Base-by-base conservation (phyloP, 805 yeast genomes). In the Schwanniomyces sp. region DNA sequence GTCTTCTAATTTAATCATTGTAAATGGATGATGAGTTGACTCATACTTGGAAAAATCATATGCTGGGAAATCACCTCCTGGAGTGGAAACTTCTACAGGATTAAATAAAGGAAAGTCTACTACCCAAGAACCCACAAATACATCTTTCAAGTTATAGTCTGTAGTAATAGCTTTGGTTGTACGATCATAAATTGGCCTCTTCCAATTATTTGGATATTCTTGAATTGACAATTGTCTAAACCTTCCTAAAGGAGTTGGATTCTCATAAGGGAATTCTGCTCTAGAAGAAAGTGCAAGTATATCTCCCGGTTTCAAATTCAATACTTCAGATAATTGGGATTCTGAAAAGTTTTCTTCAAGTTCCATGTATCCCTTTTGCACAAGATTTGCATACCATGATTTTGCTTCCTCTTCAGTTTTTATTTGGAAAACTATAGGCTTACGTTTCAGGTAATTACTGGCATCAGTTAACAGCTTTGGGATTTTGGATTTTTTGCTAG, bases 1-100 rank as follows among this genome's bases (percentile, higher is more conserved):
- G 60, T 90, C 96, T 11, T 79, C 82, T 0, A 81, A 60, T 32
- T 84, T 77, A 1, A 85, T 87, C 98, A 94, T 94, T 0, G 99
- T 94, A 69, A 94, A 94, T 4, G 99, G 99, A 63, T 94, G 99
- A 62, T 94, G 99, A 0, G 97, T 91, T 0, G 98, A 80, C 34
- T 78, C 82, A 42, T 74, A 75, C 8, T 62, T 56, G 1, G 56
- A 45, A 34, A 52, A 62, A 57, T 81, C 78, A 61, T 90, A 92
- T 1, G 42, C 52, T 2, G 97, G 97, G 56, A 80, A 89, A 6
- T 48, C 56, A 1, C 43, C 52, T 2, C 46, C 27, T 2, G 41
- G 53, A 3, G 54, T 57, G 1, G 51, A 41, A 0, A 55, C 41
- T 52, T 85, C 91, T 5, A 67, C 60, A 0, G 99, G 99, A 49